Base-by-base conservation (phyloP, 2,329 filamentous ascomycete genomes). In the Colletotrichum lentis region DNA sequence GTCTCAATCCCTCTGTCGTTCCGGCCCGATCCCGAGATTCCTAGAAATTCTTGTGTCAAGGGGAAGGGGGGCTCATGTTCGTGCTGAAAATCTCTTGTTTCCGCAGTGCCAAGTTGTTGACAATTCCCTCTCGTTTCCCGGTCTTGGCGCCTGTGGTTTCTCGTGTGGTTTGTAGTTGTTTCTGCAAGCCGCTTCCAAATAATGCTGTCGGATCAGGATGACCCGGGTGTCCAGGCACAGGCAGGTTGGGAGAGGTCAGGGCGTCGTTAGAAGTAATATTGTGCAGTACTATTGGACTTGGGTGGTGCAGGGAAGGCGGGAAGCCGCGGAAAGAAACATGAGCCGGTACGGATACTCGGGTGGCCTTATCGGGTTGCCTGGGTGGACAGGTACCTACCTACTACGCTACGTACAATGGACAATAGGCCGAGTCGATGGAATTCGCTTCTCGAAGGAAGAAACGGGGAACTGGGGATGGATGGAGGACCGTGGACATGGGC, bases 391-490 rank as follows among this genome's bases (percentile, higher is more conserved):
- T 47, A 58, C 31, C 20, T 50, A 31, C 5, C 27, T 31, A 31
- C 6, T 31, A 31, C 5, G 27, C 27, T 31, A 31, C 27, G 27
- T 31, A 5, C 49, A 16, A 18, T 18, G 53, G 41, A 50, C 49
- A 37, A 52, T 37, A 20, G 47, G 39, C 55, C 55, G 62, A 69
- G 55, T 53, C 10, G 55, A 53, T 41, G 44, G 62, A 56, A 61
- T 46, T 31, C 39, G 66, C 58, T 69, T 69, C 66, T 57, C 58
- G 66, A 69, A 68, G 66, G 62, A 65, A 66, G 66, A 69, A 69
- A 60, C 56, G 66, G 66, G 49, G 62, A 50, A 43, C 47, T 39
- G 53, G 22, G 53, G 61, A 58, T 22, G 52, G 27, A 46, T 22
- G 35, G 24, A 62, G 59, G 50, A 55, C 50, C 61, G 43, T 37